Evolutionary conservation across 208 protist species (phyloP).

Genomic region (Crithidia brevicula): DNA sequence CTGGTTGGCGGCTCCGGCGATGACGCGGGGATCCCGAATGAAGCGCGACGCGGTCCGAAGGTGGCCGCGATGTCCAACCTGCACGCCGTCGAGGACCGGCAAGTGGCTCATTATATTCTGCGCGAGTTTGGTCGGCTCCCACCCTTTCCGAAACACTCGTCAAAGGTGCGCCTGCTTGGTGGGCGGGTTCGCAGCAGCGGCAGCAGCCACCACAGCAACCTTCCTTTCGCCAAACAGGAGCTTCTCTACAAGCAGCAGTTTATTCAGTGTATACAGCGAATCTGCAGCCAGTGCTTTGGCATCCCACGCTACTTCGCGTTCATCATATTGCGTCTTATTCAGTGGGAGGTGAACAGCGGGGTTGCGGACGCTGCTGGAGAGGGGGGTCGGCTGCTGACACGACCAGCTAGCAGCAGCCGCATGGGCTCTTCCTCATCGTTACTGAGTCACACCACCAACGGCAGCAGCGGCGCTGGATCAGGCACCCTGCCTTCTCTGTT

Average conservation of each 20-base stretch:
- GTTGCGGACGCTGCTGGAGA: neutral
- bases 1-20: conserved; percentile 17
- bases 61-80: conserved; percentile 58
- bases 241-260: conserved; percentile 63
- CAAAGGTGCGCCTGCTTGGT: conserved; percentile 44
- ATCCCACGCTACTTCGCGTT: conserved; percentile 86
- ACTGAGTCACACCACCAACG: conserved; percentile 24
- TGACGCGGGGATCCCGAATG: neutral
- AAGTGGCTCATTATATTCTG: conserved; percentile 66
- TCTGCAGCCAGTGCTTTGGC: conserved; percentile 83
- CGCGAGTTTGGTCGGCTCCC: conserved; percentile 74
- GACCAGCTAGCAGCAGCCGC: conserved; percentile 18
- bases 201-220: conserved; percentile 16
- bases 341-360: conserved; percentile 33
- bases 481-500: conserved; percentile 20
- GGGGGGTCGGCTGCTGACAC: conserved; percentile 6
- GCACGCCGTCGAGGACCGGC: conserved; percentile 57
- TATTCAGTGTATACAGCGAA: conserved; percentile 64
- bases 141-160: conserved; percentile 43
- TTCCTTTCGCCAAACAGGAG: conserved; percentile 60
- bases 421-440: conserved; percentile 33
- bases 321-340: conserved; percentile 66
- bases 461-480: conserved; percentile 15
- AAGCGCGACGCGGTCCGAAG: conserved; percentile 22
- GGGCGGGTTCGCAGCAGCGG: conserved; percentile 34